phyloP scores from a whole-genome alignment of 352 stramenopile species.

The Phytophthora ramorum region DNA sequence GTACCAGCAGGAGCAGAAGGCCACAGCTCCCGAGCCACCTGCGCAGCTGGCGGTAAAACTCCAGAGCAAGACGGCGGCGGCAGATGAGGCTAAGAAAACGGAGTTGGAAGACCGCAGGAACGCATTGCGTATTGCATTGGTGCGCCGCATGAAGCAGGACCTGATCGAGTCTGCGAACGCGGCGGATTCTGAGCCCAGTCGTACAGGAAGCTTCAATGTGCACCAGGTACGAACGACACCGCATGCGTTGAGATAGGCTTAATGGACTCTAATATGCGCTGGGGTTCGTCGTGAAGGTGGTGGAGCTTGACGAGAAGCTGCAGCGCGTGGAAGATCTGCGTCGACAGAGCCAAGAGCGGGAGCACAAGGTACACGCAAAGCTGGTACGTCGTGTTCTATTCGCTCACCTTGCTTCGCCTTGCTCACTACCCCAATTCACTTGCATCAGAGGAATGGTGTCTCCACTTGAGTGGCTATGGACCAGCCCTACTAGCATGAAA shows the following conservation, averaged over 20 bases:
- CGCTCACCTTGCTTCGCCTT: not conserved
- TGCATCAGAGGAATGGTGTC: constrained; percentile 20
- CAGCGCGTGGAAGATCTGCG: constrained; percentile 79
- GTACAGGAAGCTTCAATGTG: constrained; percentile 47
- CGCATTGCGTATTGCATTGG: constrained; percentile 72
- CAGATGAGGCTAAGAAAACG: constrained; percentile 67
- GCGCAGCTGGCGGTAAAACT: constrained; percentile 71
- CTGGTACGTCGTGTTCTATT: constrained; percentile 37
- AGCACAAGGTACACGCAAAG: constrained; percentile 64
- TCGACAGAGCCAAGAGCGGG: constrained; percentile 64
- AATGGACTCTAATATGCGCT: not conserved
- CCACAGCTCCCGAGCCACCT: constrained; percentile 60
- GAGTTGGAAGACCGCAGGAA: constrained; percentile 77
- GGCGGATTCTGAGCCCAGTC: constrained; percentile 30
- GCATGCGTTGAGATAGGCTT: not conserved
- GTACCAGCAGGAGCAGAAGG: constrained; percentile 79
- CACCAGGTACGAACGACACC: constrained; percentile 54
- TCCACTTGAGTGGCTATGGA: constrained; percentile 7
- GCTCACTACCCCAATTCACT: not conserved
- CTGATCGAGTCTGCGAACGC: constrained; percentile 50
- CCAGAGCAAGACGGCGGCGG: constrained; percentile 51
- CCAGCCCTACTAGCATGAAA: not conserved
- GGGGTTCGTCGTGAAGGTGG: constrained; percentile 38
- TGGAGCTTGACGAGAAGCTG: constrained; percentile 82
- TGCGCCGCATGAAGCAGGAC: constrained; percentile 85